Base-by-base conservation (phyloP, 305 asterid genomes). In the Withania somnifera region DNA sequence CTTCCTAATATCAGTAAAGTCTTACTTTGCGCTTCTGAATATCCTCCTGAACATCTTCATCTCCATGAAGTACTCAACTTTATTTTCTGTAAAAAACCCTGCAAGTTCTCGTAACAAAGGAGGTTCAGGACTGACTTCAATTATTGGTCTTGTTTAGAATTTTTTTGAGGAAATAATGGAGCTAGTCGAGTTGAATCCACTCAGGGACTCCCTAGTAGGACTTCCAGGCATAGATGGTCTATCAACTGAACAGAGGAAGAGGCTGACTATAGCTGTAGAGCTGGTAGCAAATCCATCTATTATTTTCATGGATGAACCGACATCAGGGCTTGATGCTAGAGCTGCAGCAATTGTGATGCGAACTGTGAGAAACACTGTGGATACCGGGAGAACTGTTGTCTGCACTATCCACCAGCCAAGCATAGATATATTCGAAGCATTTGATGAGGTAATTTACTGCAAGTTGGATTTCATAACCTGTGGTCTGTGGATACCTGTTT, bases 301-400 rank as follows among this genome's bases (percentile, higher is more conserved):
- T 77, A 92, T 95, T 86, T 95, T 95, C 93, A 95, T 95, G 99
- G 99, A 95, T 77, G 99, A 95, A 69, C 99, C 98, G 8, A 95
- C 99, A 22, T 92, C 99, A 13, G 97, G 99, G 0, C 98, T 95
- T 28, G 99, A 95, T 87, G 99, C 99, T 81, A 89, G 98, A 88
- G 97, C 99, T 75, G 99, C 99, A 60, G 99, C 99, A n/a, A 93
- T 96, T 51, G 98, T 96, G 85, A 96, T 94, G 99, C 84, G 99
- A 56, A 86, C 99, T 6, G 99, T 96, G 32, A 91, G 99, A 28
- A 96, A 94, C 89, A 96, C 98, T 0, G 98, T 95, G 5, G 98
- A 93, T 77, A 95, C 98, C 0, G 98, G 98, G 28, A 86, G 98
- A 81, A 93, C 98, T 9, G 98, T 95, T 14, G 98, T 95, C 63